phyloP scores from a whole-genome alignment of 495 filamentous ascomycete genomes.

The Aspergillus hancockii region DNA sequence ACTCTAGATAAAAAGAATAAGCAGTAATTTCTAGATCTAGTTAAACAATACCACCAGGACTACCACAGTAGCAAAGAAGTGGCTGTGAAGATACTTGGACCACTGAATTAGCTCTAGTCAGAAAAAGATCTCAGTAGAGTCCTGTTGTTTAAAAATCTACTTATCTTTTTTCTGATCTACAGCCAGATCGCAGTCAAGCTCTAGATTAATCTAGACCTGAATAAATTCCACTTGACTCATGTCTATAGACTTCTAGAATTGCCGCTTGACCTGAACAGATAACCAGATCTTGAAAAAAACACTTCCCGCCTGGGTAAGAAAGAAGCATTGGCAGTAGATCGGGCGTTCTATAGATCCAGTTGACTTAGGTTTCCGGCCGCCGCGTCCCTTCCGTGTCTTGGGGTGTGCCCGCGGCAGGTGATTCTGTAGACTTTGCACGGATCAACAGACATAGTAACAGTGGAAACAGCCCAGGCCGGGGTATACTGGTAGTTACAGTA shows the following conservation, averaged over 20 bases:
- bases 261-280: not conserved
- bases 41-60: not conserved
- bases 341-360: not conserved
- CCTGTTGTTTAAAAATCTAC: not conserved
- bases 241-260: not conserved
- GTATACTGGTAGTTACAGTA: too few relatives aligned
- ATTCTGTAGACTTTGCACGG: too few relatives aligned
- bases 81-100: not conserved
- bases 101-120: conserved; percentile 2
- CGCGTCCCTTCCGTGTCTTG: not conserved
- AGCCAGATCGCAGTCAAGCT: not conserved
- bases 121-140: not conserved
- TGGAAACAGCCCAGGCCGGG: not conserved
- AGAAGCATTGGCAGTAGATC: conserved; percentile 5
- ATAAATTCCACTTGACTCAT: conserved; percentile 3
- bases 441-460: not conserved
- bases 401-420: not conserved
- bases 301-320: not conserved
- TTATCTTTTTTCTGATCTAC: not conserved
- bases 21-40: not conserved
- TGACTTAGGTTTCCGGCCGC: not conserved
- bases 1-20: not conserved
- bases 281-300: not conserved
- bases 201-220: not conserved
- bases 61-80: not conserved